phyloP scores from a whole-genome alignment of 2,329 filamentous ascomycete genomes.

The Fusarium humuli region DNA sequence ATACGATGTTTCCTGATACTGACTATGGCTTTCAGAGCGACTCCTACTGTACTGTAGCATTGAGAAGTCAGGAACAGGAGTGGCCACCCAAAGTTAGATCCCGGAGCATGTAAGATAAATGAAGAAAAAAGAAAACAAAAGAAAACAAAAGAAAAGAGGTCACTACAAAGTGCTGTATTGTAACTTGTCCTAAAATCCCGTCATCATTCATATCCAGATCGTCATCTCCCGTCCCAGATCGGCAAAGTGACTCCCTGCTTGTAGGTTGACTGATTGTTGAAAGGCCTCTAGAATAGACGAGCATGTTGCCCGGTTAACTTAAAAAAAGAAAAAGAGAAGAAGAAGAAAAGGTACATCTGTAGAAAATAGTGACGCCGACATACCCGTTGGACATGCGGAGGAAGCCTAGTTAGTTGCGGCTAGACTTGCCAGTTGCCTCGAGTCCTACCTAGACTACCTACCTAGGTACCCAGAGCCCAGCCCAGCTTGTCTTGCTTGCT shows the following conservation, averaged over 20 bases:
- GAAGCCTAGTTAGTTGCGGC: background rate
- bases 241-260: constrained; percentile 11
- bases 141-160: background rate
- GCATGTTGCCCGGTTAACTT: constrained; percentile 32
- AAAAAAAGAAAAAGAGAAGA: background rate
- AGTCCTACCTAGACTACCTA: background rate
- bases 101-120: background rate
- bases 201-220: constrained; percentile 25
- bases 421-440: background rate
- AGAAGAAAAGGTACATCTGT: background rate
- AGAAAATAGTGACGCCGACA: constrained; percentile 12
- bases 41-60: background rate
- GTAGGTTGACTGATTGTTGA: constrained; percentile 5
- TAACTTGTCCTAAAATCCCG: constrained; percentile 12
- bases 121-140: background rate
- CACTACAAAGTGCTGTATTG: background rate
- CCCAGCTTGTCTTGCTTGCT: background rate
- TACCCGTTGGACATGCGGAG: background rate
- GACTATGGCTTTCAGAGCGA: constrained; percentile 10
- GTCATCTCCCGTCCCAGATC: constrained; percentile 33
- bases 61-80: constrained; percentile 20
- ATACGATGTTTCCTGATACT: constrained; percentile 17
- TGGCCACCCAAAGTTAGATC: background rate
- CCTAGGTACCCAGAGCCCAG: no score
- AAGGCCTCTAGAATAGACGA: constrained; percentile 22